phyloP scores from a whole-genome alignment of 176 grass and related monocot genomes.

The Rhipidocladum racemiflorum region DNA sequence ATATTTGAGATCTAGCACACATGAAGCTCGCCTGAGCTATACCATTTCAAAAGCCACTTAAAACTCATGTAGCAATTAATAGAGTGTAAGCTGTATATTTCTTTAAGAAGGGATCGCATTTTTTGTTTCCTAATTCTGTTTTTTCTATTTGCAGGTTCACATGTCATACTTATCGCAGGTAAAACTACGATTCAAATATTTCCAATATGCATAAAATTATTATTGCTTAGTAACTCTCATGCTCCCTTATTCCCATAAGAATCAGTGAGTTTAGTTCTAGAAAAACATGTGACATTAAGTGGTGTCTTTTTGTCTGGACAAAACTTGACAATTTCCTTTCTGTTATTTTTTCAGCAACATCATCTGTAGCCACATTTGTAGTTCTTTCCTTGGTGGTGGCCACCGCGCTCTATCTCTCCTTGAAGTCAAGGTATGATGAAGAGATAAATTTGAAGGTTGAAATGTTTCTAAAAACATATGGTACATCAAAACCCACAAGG shows the following conservation, averaged over 20 bases:
- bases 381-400: background rate
- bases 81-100: too few relatives aligned
- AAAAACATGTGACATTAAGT: too few relatives aligned
- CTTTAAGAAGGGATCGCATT: too few relatives aligned
- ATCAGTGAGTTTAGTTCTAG: too few relatives aligned
- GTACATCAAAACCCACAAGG: slow-evolving; percentile 51
- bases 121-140: background rate
- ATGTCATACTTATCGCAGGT: background rate
- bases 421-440: slow-evolving; percentile 31
- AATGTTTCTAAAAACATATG: slow-evolving; percentile 63
- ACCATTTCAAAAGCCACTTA: too few relatives aligned
- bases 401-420: background rate
- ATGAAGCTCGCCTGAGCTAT: background rate
- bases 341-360: slow-evolving; percentile 19
- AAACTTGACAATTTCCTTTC: background rate
- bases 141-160: background rate
- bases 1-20: too few relatives aligned
- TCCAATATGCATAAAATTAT: too few relatives aligned
- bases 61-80: too few relatives aligned
- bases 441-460: slow-evolving; percentile 46
- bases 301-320: background rate
- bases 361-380: background rate
- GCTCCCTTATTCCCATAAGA: too few relatives aligned
- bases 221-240: too few relatives aligned
- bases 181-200: background rate